Conservation (phyloP, 2,329 filamentous ascomycete genomes). For the Claviceps sp. region DNA sequence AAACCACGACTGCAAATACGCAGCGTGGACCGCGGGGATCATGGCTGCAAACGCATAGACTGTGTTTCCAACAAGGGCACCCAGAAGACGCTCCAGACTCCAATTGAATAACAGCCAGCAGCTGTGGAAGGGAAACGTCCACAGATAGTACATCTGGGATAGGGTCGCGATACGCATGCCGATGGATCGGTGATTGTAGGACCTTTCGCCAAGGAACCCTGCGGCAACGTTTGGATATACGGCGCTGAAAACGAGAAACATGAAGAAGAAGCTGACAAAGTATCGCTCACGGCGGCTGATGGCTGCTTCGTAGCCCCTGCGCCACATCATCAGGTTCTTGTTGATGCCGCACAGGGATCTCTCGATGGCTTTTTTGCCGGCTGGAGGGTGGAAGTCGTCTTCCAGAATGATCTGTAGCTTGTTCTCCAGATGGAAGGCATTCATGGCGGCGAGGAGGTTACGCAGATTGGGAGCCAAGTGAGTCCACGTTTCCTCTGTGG, state of each 20-base stretch:
- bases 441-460: slow-evolving; percentile 7
- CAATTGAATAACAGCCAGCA: slow-evolving; percentile 11
- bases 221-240: slow-evolving; percentile 10
- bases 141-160: slow-evolving; percentile 9
- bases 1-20: slow-evolving; percentile 9
- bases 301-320: slow-evolving; percentile 7
- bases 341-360: slow-evolving; percentile 4
- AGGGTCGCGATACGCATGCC: slow-evolving; percentile 10
- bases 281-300: slow-evolving; percentile 6
- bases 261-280: slow-evolving; percentile 10
- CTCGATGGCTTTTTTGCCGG: slow-evolving; percentile 5
- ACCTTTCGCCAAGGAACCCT: slow-evolving; percentile 9
- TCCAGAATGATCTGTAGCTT: slow-evolving; percentile 6
- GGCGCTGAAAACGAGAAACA: slow-evolving; percentile 9
- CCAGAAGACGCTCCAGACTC: slow-evolving; percentile 10
- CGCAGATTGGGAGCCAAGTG: slow-evolving; percentile 3
- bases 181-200: slow-evolving; percentile 12
- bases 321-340: slow-evolving; percentile 10
- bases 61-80: slow-evolving; percentile 10
- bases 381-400: slow-evolving; percentile 6
- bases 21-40: slow-evolving; percentile 7
- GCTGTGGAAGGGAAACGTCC: slow-evolving; percentile 8
- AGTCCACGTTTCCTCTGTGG: slow-evolving; percentile 8
- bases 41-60: slow-evolving; percentile 10
- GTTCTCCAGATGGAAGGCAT: slow-evolving; percentile 6